These are phyloP conservation scores for Ramularia endophylla DNA, from an alignment of 2,329 filamentous ascomycete species.

Conservation along the genomic window DNA sequence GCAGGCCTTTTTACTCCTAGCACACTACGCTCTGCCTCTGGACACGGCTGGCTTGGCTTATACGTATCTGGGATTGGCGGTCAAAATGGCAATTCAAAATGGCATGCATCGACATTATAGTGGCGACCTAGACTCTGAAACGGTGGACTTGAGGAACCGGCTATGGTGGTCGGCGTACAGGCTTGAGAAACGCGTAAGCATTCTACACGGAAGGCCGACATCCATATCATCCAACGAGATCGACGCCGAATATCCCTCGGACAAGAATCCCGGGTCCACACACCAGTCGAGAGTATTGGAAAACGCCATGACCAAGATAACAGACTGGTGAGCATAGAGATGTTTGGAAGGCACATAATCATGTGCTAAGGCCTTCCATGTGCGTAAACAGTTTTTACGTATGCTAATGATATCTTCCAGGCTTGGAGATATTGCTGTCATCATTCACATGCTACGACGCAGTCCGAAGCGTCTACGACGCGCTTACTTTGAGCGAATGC, in stretches of 20 bases:
- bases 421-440: conserved; percentile 11
- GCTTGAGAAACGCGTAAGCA: conserved; percentile 53
- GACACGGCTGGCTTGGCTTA: conserved; percentile 53
- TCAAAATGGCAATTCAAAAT: conserved; percentile 55
- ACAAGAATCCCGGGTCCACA: conserved; percentile 11
- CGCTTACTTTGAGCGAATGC: conserved; percentile 12
- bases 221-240: conserved; percentile 50
- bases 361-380: too few species aligned
- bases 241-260: conserved; percentile 47
- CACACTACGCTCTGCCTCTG: conserved; percentile 50
- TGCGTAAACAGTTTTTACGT: too few species aligned
- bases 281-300: conserved; percentile 4
- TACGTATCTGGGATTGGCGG: conserved; percentile 51
- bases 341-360: too few species aligned
- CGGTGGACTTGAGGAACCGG: conserved; percentile 28
- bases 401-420: too few species aligned
- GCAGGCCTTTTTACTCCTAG: conserved; percentile 53
- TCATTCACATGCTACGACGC: conserved; percentile 12
- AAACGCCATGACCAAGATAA: conserved; percentile 12
- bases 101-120: conserved; percentile 49
- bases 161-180: conserved; percentile 18
- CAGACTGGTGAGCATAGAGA: too few species aligned
- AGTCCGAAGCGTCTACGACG: conserved; percentile 9
- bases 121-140: conserved; percentile 40
- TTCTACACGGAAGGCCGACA: conserved; percentile 51